Evolutionary conservation across 1,284 basidiomycete genomes (phyloP).

Genomic region (Trichosporon inkin): DNA sequence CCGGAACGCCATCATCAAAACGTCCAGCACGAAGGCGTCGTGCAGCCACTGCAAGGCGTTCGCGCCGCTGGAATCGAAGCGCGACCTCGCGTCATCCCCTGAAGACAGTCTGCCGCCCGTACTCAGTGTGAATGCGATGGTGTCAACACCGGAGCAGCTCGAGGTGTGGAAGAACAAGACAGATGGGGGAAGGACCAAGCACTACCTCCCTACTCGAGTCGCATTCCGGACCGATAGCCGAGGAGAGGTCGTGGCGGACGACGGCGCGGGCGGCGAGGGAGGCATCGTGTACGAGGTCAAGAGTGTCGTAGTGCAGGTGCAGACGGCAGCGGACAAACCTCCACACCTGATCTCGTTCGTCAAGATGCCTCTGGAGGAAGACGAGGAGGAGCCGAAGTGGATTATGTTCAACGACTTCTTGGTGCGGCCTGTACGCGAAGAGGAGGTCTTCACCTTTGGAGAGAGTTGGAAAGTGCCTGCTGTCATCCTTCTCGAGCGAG

Average conservation of each 20-base stretch:
- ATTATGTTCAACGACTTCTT: conserved; percentile 96
- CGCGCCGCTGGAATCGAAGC: conserved; percentile 65
- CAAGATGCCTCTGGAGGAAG: conserved; percentile 64
- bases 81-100: conserved; percentile 60
- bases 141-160: conserved; percentile 70
- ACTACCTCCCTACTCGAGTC: conserved; percentile 46
- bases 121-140: conserved; percentile 81
- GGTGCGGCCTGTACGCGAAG: conserved; percentile 75
- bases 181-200: conserved; percentile 21
- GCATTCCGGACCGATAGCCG: conserved; percentile 34
- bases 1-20: conserved; percentile 70
- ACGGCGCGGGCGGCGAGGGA: conserved; percentile 24
- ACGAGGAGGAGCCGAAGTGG: conserved; percentile 62
- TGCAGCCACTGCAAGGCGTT: conserved; percentile 79
- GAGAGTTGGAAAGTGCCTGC: conserved; percentile 93
- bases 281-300: conserved; percentile 63
- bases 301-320: conserved; percentile 73
- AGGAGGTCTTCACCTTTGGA: conserved; percentile 81
- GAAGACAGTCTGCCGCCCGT: conserved; percentile 67
- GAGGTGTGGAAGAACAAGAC: conserved; percentile 69
- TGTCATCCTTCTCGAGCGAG: conserved; percentile 78
- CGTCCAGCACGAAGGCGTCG: conserved; percentile 75
- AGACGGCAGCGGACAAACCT: conserved; percentile 63
- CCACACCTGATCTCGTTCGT: conserved; percentile 88
- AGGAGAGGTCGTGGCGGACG: conserved; percentile 58